Base-by-base conservation (phyloP, 805 yeast genomes). In the Yamadazyma sp. region DNA sequence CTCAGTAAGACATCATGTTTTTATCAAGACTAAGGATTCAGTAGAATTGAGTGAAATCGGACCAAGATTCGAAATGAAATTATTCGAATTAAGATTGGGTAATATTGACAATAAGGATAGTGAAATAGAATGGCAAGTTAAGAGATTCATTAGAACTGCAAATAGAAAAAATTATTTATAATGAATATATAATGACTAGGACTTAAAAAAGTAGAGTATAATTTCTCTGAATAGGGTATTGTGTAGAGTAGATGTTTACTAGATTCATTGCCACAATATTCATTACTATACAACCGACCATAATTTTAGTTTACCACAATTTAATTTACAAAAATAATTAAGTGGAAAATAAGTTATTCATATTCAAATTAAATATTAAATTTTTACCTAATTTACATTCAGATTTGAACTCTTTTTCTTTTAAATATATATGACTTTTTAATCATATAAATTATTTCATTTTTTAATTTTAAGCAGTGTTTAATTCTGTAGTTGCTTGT, bases 21-120 rank as follows among this genome's bases (percentile, higher is more conserved):
- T 85, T 56, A 96, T 88, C 4, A 82, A 78, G 55, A 87, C 96
- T 0, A 81, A 82, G 48, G 96, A 88, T 43, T 74, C 79, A 23
- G 96, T 88, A 2, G 98, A 93, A 57, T 62, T 93, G 38, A 89
- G 96, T 39, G 99, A 93, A 58, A 84, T 93, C 23, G 99, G 99
- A 0, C 99, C 99, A n/a, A 71, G 99, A 44, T 93, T 93, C 51
- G 98, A 93, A 62, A 89, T 93, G 98, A 77, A 88, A 56, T 65
- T 93, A 46, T 93, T 79, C 57, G 97, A 91, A 59, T 65, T 93
- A 45, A 76, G 81, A 52, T 70, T 93, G 47, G 97, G 99, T 3
- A 86, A 96, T 27, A 61, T 91, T 44, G 98, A 93, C 49, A 88
- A 91, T 58, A 86, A 86, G 64, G 97, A 93, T 58, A 96, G 97